A percentile compares a stretch with the other conserved stretches of the same genome.
Conservation (phyloP, 129 eudicot genomes). For the Lactuca saligna region DNA sequence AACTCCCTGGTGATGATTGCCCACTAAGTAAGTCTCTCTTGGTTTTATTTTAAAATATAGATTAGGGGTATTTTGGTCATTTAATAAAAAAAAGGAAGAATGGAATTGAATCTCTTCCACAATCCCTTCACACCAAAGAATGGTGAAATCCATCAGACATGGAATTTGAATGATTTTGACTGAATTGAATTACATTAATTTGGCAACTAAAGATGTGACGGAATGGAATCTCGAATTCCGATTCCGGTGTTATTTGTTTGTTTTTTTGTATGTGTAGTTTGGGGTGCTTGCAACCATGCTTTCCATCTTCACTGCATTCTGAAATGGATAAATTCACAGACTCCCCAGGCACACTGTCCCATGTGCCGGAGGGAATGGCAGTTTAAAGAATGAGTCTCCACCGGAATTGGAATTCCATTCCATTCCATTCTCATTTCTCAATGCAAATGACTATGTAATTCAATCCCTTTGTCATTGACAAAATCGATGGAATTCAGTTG, state of each 20-base stretch:
- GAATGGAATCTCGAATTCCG: no score
- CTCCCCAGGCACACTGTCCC: conserved; percentile 91
- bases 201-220: no score
- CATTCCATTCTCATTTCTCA: neutral
- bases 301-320: conserved; percentile 97
- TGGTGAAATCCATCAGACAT: no score
- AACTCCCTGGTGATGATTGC: conserved; percentile 94
- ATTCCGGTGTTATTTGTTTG: neutral
- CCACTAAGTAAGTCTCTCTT: conserved; percentile 62
- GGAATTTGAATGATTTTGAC: no score
- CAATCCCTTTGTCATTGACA: no score
- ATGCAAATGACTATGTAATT: neutral
- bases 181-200: no score
- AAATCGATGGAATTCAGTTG: neutral
- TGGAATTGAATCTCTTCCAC: no score
- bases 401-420: neutral
- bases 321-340: conserved; percentile 97
- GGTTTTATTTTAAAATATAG: neutral
- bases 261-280: conserved; percentile 48
- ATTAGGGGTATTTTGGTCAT: neutral
- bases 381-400: conserved; percentile 59
- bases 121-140: no score
- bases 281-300: conserved; percentile 99
- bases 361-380: conserved; percentile 97
- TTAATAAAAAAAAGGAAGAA: no score